These are phyloP conservation scores for Trichosporon ovoides DNA, from an alignment of 1,284 basidiomycete genomes.

Conservation along the genomic window DNA sequence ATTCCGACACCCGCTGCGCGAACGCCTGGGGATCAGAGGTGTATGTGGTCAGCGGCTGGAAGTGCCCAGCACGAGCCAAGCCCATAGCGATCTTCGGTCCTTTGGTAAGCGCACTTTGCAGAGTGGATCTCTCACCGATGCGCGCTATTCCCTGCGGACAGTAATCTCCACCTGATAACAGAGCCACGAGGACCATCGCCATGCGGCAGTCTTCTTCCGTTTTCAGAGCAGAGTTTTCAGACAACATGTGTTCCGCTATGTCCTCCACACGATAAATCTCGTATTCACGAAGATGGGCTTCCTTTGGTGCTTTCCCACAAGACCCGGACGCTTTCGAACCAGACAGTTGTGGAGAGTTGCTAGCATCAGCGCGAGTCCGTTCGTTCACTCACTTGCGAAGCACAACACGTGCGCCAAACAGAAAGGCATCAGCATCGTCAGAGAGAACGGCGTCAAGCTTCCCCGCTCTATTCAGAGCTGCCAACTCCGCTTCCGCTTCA, in stretches of 20 bases:
- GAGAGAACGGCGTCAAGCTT: constrained; percentile 84
- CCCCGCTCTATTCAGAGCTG: constrained; percentile 72
- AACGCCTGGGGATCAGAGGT: constrained; percentile 40
- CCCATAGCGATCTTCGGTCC: constrained; percentile 48
- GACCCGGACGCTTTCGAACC: constrained; percentile 55
- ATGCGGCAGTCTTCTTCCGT: constrained; percentile 56
- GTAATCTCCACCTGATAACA: constrained; percentile 89
- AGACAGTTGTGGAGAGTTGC: constrained; percentile 66
- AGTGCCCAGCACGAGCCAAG: constrained; percentile 51
- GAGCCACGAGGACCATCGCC: constrained; percentile 76
- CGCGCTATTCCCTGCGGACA: constrained; percentile 53
- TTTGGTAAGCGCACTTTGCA: constrained; percentile 17
- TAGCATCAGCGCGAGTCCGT: constrained; percentile 35
- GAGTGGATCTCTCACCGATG: constrained; percentile 33
- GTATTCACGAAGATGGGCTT: constrained; percentile 60
- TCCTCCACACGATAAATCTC: constrained; percentile 59
- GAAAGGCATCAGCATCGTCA: constrained; percentile 86
- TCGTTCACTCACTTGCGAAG: constrained; percentile 61
- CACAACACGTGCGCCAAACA: constrained; percentile 79
- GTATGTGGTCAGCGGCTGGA: constrained; percentile 58
- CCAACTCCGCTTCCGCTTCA: constrained; percentile 94
- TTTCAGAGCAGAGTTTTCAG: constrained; percentile 25
- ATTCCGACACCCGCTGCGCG: constrained; percentile 50
- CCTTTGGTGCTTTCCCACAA: neutral
- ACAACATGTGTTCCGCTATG: constrained; percentile 43